A percentile compares a stretch with the other conserved stretches of the same genome.
phyloP scores from a whole-genome alignment of 2,329 filamentous ascomycete species.

The Fusarium liriodendri region DNA sequence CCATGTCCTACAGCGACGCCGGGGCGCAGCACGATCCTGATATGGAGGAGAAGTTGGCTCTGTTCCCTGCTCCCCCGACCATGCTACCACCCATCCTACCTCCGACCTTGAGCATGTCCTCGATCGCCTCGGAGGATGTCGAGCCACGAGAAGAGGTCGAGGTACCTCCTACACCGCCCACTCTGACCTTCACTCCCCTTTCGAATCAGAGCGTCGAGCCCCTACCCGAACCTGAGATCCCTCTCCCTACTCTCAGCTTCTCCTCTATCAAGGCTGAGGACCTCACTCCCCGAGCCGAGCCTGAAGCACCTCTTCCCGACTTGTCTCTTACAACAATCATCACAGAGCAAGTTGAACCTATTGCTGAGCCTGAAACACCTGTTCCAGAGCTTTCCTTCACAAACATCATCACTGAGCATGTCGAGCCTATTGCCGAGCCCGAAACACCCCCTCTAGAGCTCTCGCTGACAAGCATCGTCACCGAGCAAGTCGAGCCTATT shows the following conservation, averaged over 20 bases:
- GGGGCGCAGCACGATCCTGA: constrained; percentile 63
- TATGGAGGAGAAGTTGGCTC: constrained; percentile 63
- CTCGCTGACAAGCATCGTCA: constrained; percentile 45
- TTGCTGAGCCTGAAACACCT: constrained; percentile 40
- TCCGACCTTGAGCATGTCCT: constrained; percentile 56
- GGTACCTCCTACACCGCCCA: constrained; percentile 44
- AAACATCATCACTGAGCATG: constrained; percentile 31
- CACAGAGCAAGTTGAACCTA: constrained; percentile 45
- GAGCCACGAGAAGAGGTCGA: constrained; percentile 56
- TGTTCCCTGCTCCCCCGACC: constrained; percentile 65
- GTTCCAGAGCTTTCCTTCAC: constrained; percentile 47
- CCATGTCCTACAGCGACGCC: constrained; percentile 65
- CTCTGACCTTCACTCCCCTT: constrained; percentile 49
- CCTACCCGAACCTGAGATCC: constrained; percentile 49
- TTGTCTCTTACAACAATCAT: constrained; percentile 34
- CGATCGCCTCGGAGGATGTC: constrained; percentile 57
- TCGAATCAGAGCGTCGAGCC: constrained; percentile 56
- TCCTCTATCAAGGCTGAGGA: constrained; percentile 54
- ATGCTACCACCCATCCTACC: constrained; percentile 50
- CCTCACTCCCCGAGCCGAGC: constrained; percentile 42
- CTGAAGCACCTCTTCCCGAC: constrained; percentile 18
- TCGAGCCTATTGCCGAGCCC: constrained; percentile 11
- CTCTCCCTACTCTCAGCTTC: constrained; percentile 50
- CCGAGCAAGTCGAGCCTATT: constrained; percentile 46
- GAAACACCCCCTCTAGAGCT: constrained; percentile 38